Percentiles rank a stretch among this genome's conserved stretches.
Conservation (phyloP, 164 flowering plant species). For the Nymphaea colorata region DNA sequence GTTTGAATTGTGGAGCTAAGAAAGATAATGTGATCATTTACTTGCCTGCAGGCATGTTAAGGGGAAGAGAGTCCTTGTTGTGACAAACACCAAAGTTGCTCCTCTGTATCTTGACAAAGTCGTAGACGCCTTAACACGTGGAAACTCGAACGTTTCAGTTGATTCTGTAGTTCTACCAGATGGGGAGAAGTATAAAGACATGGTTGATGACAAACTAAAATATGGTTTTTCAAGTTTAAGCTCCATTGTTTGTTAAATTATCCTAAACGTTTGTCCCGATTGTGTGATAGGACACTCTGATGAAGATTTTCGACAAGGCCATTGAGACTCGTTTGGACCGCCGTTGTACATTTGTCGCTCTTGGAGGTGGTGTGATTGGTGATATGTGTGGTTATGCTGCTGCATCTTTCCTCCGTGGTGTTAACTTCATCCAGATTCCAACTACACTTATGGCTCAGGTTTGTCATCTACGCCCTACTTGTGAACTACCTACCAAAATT, state of each 20-base stretch:
- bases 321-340: constrained; percentile 85
- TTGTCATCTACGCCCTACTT: not conserved
- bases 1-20: not conserved
- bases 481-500: not conserved
- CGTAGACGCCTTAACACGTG: constrained; percentile 55
- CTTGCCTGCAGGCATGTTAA: constrained; percentile 68
- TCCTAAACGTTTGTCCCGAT: not conserved
- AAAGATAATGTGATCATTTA: not conserved
- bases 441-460: constrained; percentile 99
- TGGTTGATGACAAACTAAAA: constrained; percentile 30
- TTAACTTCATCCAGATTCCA: constrained; percentile 96
- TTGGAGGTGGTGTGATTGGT: constrained; percentile 99
- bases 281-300: constrained; percentile 57
- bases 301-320: constrained; percentile 97
- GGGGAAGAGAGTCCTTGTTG: constrained; percentile 93
- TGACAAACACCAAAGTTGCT: constrained; percentile 75
- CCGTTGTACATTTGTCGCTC: constrained; percentile 88
- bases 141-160: constrained; percentile 69
- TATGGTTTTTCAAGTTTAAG: constrained; percentile 5
- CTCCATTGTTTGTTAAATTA: not conserved
- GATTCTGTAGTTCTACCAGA: constrained; percentile 89
- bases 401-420: constrained; percentile 91
- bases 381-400: constrained; percentile 99
- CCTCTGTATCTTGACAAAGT: constrained; percentile 83
- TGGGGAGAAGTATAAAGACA: constrained; percentile 90